phyloP scores from a whole-genome alignment of 2,329 filamentous ascomycete species.

The Fusarium proliferatum region DNA sequence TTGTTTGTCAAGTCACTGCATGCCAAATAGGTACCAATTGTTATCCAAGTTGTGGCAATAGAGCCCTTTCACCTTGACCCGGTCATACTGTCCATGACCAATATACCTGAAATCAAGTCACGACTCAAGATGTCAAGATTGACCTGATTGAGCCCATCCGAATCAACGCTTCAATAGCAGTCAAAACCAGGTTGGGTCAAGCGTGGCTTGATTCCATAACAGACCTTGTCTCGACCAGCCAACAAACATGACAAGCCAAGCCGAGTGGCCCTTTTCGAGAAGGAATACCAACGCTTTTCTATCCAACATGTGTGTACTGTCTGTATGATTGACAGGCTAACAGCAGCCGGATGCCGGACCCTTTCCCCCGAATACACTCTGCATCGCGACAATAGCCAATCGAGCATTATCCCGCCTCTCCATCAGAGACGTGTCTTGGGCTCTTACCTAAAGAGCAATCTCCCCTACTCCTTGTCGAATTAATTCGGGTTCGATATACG shows the following conservation, averaged over 20 bases:
- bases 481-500: conserved; percentile 10
- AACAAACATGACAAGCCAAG: background rate
- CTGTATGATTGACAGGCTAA: conserved; percentile 5
- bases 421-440: conserved; percentile 15
- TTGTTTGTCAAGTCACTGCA: background rate
- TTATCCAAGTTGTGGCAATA: background rate
- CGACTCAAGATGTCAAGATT: background rate
- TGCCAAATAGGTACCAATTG: background rate
- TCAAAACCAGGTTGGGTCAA: conserved; percentile 1
- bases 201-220: conserved; percentile 12
- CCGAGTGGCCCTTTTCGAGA: conserved; percentile 17
- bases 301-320: background rate
- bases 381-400: conserved; percentile 31
- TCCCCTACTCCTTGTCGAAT: conserved; percentile 31
- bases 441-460: conserved; percentile 21
- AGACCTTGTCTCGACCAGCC: background rate
- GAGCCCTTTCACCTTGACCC: background rate
- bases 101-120: background rate
- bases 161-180: background rate
- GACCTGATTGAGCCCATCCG: background rate
- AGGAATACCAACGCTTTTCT: conserved; percentile 10
- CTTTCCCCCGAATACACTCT: conserved; percentile 16
- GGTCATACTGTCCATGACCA: background rate
- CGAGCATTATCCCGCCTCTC: conserved; percentile 16
- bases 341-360: conserved; percentile 22